Evolutionary conservation across 2,329 filamentous ascomycete species (phyloP), one percentile per base, ranked within the genome.

Genomic region (Cladophialophora bantiana): DNA sequence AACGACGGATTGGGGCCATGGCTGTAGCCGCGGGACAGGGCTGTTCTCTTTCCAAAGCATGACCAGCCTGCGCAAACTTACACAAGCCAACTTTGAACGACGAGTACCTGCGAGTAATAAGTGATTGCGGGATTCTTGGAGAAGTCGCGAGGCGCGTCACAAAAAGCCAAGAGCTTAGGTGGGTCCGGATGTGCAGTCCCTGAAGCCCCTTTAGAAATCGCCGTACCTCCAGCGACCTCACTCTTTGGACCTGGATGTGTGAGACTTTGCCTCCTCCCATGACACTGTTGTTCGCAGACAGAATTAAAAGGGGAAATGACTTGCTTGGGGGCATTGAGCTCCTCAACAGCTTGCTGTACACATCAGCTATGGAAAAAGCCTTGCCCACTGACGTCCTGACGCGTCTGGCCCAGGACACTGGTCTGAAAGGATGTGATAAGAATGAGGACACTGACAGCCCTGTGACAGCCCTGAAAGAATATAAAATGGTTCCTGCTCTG

Each of bases 1-100:
- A 97, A n/a, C 72, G 66, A 34, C 72, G 65, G 34, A 74, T 73
- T 34, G 72, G 72, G 18, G 72, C 71, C 72, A 74, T 74, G 35
- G 38, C 60, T 50, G 45, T 18, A 26, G 45, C 45, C 26, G 45
- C 45, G 18, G 18, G 26, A 1, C 45, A 26, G 18, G 18, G 45
- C 45, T 10, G 45, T 50, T 6, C 45, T 26, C 45, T 50, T 4
- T 12, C 26, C 18, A 12, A 13, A 50, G 45, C 45, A 50, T 50
- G 2, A 26, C 26, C 18, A 50, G 35, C n/a, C 13, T 18, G 7
- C 34, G n/a, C 2, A 40, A 32, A 57, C 26, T 9, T 26, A 58
- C 13, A 15, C 6, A 13, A 7, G 34, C n/a, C 18, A 1, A 31
- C n/a, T 36, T 60, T n/a, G 5, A 31, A 26, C 20, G 26, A 12